Evolutionary conservation across 2,329 filamentous ascomycete species (phyloP).

Genomic region (Venturia pyrina): DNA sequence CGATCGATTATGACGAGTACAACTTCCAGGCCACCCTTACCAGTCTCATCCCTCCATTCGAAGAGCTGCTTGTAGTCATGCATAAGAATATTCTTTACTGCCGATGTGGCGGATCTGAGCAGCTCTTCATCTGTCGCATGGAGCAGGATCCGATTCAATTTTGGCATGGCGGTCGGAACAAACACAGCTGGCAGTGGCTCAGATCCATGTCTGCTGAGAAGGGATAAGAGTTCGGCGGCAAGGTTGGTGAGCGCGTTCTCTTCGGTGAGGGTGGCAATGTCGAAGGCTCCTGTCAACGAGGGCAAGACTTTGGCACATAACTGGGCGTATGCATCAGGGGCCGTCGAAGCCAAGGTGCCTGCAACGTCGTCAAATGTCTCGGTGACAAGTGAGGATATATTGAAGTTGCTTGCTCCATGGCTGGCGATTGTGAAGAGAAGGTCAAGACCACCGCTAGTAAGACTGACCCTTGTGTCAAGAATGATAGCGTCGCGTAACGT

Average conservation of each 20-base stretch:
- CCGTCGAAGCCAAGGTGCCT: slow-evolving; percentile 52
- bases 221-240: slow-evolving; percentile 72
- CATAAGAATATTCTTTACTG: slow-evolving; percentile 78
- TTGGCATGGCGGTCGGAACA: slow-evolving; percentile 75
- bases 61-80: slow-evolving; percentile 89
- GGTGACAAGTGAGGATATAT: slow-evolving; percentile 75
- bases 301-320: slow-evolving; percentile 82
- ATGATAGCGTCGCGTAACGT: slow-evolving; percentile 74
- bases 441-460: slow-evolving; percentile 68
- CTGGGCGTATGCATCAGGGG: slow-evolving; percentile 59
- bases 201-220: slow-evolving; percentile 71
- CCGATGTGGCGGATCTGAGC: slow-evolving; percentile 73
- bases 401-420: slow-evolving; percentile 81
- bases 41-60: slow-evolving; percentile 67
- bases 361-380: slow-evolving; percentile 90
- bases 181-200: slow-evolving; percentile 82
- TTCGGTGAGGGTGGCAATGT: slow-evolving; percentile 74
- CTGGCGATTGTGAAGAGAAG: slow-evolving; percentile 82
- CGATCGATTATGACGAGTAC: slow-evolving; percentile 88
- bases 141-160: slow-evolving; percentile 73
- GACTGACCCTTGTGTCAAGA: slow-evolving; percentile 64
- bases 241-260: slow-evolving; percentile 79
- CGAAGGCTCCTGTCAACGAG: slow-evolving; percentile 78
- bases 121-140: slow-evolving; percentile 79
- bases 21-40: slow-evolving; percentile 77